Evolutionary conservation across 2,329 filamentous ascomycete genomes (phyloP), one percentile per base, ranked within the genome.

Genomic region (Aspergillus ochraceus): DNA sequence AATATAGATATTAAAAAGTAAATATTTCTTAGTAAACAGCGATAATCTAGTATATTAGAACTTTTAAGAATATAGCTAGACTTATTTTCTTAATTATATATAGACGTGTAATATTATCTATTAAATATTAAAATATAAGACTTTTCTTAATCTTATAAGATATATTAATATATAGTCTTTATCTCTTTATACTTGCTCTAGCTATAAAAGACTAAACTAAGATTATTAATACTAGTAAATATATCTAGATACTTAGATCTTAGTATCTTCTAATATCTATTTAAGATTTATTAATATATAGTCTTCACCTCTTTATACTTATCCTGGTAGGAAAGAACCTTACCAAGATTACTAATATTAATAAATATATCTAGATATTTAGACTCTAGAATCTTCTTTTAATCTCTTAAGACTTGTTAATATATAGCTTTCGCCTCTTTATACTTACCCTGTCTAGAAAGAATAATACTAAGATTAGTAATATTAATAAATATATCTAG

Each of bases 111-210:
- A n/a, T n/a, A n/a, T n/a, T n/a, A n/a, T n/a, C n/a, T n/a, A n/a
- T n/a, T n/a, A n/a, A n/a, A n/a, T n/a, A n/a, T n/a, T n/a, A n/a
- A n/a, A n/a, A 30, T 30, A 30, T 30, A 9, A 30, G 55, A 58
- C 49, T 65, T 64, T 55, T 68, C 60, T 5, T 53, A 26, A 9
- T 61, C 66, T 55, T 36, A 45, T 49, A 73, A 58, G 53, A 63
- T 68, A 54, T 61, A 63, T 55, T 60, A 30, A 36, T 63, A 67
- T 62, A 68, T 68, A 36, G 62, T 32, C 57, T 68, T 66, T 49
- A 68, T 66, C 61, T 67, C 62, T n/a, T 59, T 50, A 19, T 69
- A 63, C 64, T 67, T 67, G 47, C 66, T 66, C 53, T 68, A 66
- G 20, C 65, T 47, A 6, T 4, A 3, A 49, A 69, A 68, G 36